Evolutionary conservation across 331 rosid genomes (phyloP).

Genomic region (Malus hybrid): DNA sequence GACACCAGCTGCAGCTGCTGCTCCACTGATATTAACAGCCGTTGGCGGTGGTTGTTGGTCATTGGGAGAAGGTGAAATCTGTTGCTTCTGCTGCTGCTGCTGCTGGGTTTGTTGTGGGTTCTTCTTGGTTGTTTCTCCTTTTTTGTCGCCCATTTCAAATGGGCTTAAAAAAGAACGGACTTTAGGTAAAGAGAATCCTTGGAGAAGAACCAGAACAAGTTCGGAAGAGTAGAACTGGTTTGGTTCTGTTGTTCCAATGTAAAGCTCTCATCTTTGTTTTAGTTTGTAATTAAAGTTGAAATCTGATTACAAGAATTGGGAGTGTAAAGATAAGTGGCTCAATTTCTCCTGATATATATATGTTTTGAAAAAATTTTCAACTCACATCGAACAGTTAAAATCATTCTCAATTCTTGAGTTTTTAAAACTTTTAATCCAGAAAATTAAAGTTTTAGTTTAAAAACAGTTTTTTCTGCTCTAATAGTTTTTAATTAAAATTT

Average conservation of each 20-base stretch:
- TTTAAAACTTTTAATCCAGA: too few relatives aligned
- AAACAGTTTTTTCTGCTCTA: too few relatives aligned
- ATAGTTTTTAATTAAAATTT: too few relatives aligned
- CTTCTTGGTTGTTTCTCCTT: constrained; percentile 56
- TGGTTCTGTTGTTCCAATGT: neutral
- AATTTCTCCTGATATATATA: too few relatives aligned
- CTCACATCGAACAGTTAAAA: too few relatives aligned
- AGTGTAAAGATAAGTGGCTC: too few relatives aligned
- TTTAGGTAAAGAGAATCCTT: constrained; percentile 7
- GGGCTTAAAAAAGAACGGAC: constrained; percentile 31
- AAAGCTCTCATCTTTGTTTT: too few relatives aligned
- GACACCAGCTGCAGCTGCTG: constrained; percentile 18
- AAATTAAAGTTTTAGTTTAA: too few relatives aligned
- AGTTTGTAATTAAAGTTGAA: neutral
- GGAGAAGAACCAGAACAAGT: constrained; percentile 26
- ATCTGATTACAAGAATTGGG: neutral
- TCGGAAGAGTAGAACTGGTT: constrained; percentile 21
- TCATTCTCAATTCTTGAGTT: too few relatives aligned
- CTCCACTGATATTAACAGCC: constrained; percentile 23
- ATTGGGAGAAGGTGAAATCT: constrained; percentile 55
- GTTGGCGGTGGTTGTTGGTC: constrained; percentile 18
- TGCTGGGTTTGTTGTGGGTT: constrained; percentile 9
- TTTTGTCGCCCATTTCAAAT: constrained; percentile 52
- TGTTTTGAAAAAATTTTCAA: too few relatives aligned
- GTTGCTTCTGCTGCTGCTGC: constrained; percentile 28